Percentiles rank a stretch among this genome's conserved stretches.
These are phyloP conservation scores for Hypoxylon sp. DNA, from an alignment of 2,329 filamentous ascomycete genomes.

Conservation along the genomic window DNA sequence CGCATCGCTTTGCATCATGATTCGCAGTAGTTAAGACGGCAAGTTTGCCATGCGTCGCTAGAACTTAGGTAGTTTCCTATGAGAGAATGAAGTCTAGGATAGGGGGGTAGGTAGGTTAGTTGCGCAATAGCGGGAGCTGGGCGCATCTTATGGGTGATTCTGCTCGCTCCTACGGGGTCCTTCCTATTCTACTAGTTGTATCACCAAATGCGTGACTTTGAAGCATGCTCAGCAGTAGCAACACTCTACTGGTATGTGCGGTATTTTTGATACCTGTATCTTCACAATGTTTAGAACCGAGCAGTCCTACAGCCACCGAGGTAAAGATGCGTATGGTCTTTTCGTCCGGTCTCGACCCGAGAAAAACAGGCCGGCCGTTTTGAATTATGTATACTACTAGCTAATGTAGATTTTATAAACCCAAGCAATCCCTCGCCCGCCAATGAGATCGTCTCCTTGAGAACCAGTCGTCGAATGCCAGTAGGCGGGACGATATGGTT, in stretches of 20 bases:
- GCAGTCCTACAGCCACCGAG: background rate
- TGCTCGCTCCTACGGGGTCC: background rate
- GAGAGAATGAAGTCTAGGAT: background rate
- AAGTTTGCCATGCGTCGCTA: background rate
- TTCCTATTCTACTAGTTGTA: background rate
- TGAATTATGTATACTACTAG: slow-evolving; percentile 46
- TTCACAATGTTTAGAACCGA: background rate
- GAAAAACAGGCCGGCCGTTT: slow-evolving; percentile 40
- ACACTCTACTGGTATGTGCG: background rate
- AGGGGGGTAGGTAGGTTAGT: background rate
- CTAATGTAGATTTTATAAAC: slow-evolving; percentile 39
- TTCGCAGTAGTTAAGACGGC: background rate
- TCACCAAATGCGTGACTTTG: background rate
- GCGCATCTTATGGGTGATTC: background rate
- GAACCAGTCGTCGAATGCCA: slow-evolving; percentile 29
- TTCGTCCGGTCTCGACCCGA: slow-evolving; percentile 35
- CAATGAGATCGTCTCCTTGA: slow-evolving; percentile 27
- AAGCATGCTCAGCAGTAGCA: background rate
- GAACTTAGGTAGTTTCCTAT: background rate
- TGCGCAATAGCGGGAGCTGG: background rate
- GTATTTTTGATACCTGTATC: background rate
- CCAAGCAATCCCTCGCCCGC: slow-evolving; percentile 23
- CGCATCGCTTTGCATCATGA: slow-evolving; percentile 10
- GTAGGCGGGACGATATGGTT: background rate
- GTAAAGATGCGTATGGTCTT: background rate